Evolutionary conservation across 225 moss, liverwort and hornwort species (phyloP).

Genomic region (Sphagnum tenellum): DNA sequence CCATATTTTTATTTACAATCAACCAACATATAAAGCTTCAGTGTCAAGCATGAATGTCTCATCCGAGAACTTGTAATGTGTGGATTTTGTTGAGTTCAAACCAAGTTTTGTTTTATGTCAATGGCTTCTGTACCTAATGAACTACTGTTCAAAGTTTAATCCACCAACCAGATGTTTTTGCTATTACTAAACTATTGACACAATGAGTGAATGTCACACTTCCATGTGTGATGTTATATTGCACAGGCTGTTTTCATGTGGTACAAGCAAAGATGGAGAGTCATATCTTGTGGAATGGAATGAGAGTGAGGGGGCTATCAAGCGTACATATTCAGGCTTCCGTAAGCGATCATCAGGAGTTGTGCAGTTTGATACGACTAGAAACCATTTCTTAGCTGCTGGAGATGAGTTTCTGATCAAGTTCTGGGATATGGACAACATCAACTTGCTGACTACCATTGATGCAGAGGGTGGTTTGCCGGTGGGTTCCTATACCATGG

Average conservation of each 20-base stretch:
- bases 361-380: conserved; percentile 95
- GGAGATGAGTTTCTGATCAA: conserved; percentile 97
- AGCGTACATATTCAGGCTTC: conserved; percentile 93
- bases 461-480: conserved; percentile 96
- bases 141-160: too few species aligned
- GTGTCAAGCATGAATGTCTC: too few species aligned
- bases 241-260: conserved; percentile 88
- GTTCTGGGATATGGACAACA: conserved; percentile 99
- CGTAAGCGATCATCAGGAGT: conserved; percentile 93
- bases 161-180: too few species aligned
- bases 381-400: conserved; percentile 89
- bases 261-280: conserved; percentile 97
- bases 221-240: background rate
- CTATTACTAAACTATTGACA: too few species aligned
- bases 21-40: too few species aligned
- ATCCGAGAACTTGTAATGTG: too few species aligned
- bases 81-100: too few species aligned
- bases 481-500: conserved; percentile 19
- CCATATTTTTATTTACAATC: too few species aligned
- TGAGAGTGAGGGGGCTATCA: conserved; percentile 98
- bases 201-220: too few species aligned
- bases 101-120: too few species aligned
- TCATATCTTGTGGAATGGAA: conserved; percentile 98
- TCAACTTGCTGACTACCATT: conserved; percentile 71
- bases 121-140: too few species aligned